A percentile compares a stretch with the other conserved stretches of the same genome.
Evolutionary conservation across 116 monocot genomes (phyloP).

Genomic region (Dioscorea cayenensis): DNA sequence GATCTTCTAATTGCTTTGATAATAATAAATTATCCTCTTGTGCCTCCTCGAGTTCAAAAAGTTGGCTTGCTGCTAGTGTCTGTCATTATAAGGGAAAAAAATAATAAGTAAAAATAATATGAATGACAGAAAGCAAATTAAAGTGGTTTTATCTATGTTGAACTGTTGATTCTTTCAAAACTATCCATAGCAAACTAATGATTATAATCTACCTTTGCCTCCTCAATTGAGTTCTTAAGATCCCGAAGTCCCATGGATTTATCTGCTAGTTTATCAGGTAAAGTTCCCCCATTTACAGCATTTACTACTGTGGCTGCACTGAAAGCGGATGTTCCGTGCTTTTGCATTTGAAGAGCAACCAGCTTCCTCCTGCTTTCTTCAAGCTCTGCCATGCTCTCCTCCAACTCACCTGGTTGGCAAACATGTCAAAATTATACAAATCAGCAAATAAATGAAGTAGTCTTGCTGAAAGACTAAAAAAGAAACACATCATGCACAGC

Average conservation of each 20-base stretch:
- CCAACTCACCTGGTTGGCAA: slow-evolving; percentile 44
- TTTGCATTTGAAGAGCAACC: slow-evolving; percentile 80
- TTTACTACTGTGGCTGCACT: slow-evolving; percentile 25
- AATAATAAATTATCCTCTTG: slow-evolving; percentile 63
- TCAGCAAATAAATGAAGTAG: not conserved
- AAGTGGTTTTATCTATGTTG: not conserved
- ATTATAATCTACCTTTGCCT: slow-evolving; percentile 50
- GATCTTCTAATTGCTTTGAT: slow-evolving; percentile 65
- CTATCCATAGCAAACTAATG: not conserved
- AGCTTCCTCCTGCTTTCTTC: slow-evolving; percentile 93
- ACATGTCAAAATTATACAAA: not conserved
- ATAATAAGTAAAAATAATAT: slow-evolving; percentile 1
- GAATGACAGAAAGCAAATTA: not conserved
- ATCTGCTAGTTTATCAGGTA: slow-evolving; percentile 54
- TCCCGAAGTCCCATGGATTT: slow-evolving; percentile 46
- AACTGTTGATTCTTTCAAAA: not conserved
- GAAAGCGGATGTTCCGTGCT: slow-evolving; percentile 46
- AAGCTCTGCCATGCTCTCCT: slow-evolving; percentile 90
- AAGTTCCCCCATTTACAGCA: slow-evolving; percentile 52
- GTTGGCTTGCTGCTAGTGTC: slow-evolving; percentile 65
- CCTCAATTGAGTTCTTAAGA: slow-evolving; percentile 74
- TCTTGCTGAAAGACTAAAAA: too few relatives aligned
- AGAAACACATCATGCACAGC: too few relatives aligned
- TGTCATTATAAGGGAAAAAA: slow-evolving; percentile 21
- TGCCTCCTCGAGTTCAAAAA: slow-evolving; percentile 80